These are phyloP conservation scores for Beauveria rudraprayagi DNA, from an alignment of 2,329 filamentous ascomycete genomes.

Conservation along the genomic window DNA sequence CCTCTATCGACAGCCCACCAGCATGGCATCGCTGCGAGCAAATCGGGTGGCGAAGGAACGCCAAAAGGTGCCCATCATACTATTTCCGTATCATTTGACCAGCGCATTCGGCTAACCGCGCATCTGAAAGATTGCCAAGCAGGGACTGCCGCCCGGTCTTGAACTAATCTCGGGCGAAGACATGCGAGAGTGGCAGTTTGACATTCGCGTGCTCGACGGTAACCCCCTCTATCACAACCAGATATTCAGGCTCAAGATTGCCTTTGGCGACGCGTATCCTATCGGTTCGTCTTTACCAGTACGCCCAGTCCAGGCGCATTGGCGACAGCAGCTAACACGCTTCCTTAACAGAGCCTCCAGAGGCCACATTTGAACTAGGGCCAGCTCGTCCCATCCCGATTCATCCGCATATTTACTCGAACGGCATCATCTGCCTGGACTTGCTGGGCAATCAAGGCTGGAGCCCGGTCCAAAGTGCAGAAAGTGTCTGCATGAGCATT, in stretches of 20 bases:
- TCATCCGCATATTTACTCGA: slow-evolving; percentile 96
- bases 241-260: slow-evolving; percentile 78
- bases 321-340: not conserved
- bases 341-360: slow-evolving; percentile 65
- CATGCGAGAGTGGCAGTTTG: slow-evolving; percentile 71
- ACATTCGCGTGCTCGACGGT: slow-evolving; percentile 80
- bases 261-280: slow-evolving; percentile 75
- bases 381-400: slow-evolving; percentile 69
- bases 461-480: slow-evolving; percentile 94
- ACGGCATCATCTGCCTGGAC: slow-evolving; percentile 97
- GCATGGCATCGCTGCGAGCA: slow-evolving; percentile 19
- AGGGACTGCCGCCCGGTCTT: slow-evolving; percentile 60
- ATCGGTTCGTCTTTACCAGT: slow-evolving; percentile 55
- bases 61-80: slow-evolving; percentile 19
- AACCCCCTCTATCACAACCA: slow-evolving; percentile 83
- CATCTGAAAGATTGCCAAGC: slow-evolving; percentile 40
- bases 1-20: not conserved
- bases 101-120: not conserved
- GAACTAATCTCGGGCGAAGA: slow-evolving; percentile 71
- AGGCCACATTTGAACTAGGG: slow-evolving; percentile 76
- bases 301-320: not conserved
- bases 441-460: slow-evolving; percentile 81
- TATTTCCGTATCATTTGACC: not conserved
- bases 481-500: slow-evolving; percentile 93
- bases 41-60: slow-evolving; percentile 23